Evolutionary conservation across 2,329 filamentous ascomycete species (phyloP), one percentile per base, ranked within the genome.

Genomic region (Pseudogymnoascus sp.): DNA sequence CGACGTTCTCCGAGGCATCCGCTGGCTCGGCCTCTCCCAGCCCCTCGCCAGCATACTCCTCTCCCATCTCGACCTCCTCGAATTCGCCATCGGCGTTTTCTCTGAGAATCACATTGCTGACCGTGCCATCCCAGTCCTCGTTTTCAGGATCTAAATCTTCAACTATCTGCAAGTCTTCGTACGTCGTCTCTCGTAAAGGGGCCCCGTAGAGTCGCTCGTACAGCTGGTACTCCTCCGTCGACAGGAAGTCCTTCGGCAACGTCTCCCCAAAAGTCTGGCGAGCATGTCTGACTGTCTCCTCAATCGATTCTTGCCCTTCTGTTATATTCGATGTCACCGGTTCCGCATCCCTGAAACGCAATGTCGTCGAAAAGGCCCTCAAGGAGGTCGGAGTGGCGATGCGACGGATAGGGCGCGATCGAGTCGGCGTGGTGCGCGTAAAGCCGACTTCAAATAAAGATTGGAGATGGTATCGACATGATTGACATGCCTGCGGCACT

Each of bases 151-250:
- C 60, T 13, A 67, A 64, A 65, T 77, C 85, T 5, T 50, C 44
- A 28, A 50, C 44, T 28, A 28, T 50, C 3, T 50, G 44, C 3
- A 85, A 79, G 73, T 88, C 84, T 64, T 87, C 85, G 1, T 83
- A 80, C 7, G 71, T 74, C 1, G 84, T 87, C 62, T 83, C 80
- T 44, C 86, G 81, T 66, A 90, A 73, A 1, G 92, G 91, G 35
- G 87, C 80, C 1, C 93, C 93, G 73, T 95, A 97, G 15, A 96
- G 77, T 67, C 91, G 82, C 71, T 89, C 86, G 74, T 96, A 96
- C 0, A 96, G 77, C 59, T 78, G 78, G 70, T 88, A 87, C 74
- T 96, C 92, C 62, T 88, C 83, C 0, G 82, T 79, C 35, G 80
- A 86, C 61, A 97, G 75, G 69, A 90, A 85, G 35, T 82, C 86